Percentiles rank a stretch among this genome's conserved stretches.
These are phyloP conservation scores for Leishmania tropica DNA, from an alignment of 208 protist genomes.

Conservation along the genomic window DNA sequence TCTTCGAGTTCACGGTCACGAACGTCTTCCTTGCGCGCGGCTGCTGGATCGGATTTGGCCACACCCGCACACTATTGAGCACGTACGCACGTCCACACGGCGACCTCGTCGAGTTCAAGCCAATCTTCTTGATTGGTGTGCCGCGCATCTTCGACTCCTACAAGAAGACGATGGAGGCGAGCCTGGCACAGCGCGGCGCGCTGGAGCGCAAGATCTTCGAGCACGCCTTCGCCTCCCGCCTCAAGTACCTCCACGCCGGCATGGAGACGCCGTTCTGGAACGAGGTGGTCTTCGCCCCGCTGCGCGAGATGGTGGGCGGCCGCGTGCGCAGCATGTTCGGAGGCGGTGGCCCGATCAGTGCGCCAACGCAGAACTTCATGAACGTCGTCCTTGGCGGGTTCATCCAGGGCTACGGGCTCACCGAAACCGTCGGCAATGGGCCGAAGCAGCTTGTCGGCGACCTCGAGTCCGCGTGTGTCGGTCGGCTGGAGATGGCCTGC, in stretches of 20 bases:
- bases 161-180: no score
- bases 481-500: conserved; percentile 19
- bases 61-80: conserved; percentile 40
- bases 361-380: conserved; percentile 80
- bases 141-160: no score
- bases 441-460: conserved; percentile 66
- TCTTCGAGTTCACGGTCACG: conserved; percentile 90
- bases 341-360: conserved; percentile 78
- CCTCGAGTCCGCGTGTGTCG: conserved; percentile 51
- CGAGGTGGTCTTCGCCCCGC: conserved; percentile 66
- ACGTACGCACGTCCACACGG: no score
- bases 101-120: no score
- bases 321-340: conserved; percentile 64
- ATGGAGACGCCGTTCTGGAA: no score
- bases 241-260: no score
- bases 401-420: conserved; percentile 91
- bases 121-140: no score
- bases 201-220: no score
- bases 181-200: no score
- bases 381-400: conserved; percentile 48
- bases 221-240: no score
- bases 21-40: conserved; percentile 73
- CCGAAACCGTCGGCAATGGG: conserved; percentile 84
- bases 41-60: conserved; percentile 72
- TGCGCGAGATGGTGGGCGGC: conserved; percentile 69